Base-by-base conservation (phyloP, 2,329 filamentous ascomycete genomes). In the Colletotrichum kahawae region DNA sequence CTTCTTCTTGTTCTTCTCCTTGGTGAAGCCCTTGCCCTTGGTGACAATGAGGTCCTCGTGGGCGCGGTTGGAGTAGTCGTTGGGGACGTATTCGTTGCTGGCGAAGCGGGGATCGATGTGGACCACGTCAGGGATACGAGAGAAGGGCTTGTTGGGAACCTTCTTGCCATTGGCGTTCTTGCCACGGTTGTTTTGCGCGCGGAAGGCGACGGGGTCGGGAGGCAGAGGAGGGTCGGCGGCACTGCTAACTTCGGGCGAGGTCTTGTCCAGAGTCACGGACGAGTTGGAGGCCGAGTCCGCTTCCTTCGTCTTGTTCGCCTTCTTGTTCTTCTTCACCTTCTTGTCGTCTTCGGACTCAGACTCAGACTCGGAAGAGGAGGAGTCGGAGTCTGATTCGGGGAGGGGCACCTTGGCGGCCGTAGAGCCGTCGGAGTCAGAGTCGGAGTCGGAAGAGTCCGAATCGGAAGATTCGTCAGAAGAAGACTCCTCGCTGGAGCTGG, bases 1-100 rank as follows among this genome's bases (percentile, higher is more conserved):
- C 90, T 95, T 96, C 90, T 95, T 97, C 90, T 99, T 99, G 87
- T 99, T 99, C 92, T 99, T 99, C 88, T 98, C 97, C 89, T 99
- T 99, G 75, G 96, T 98, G 86, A 99, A 99, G 5, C 95, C 95
- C 87, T 98, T 98, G 81, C 97, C 97, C 83, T 94, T 95, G 36
- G 96, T 98, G 51, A 98, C 91, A 64, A 95, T 95, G 77, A 99
- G 87, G 82, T 98, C 96, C 79, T 95, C 91, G 82, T 96, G 95
- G 10, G 97, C 97, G 79, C 92, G 92, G 80, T 97, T 93, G 29
- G 96, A 96, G 85, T 98, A 99, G 77, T 94, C 93, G 83, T 98
- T 95, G 27, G 92, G 89, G 13, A 95, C 89, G 83, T 96, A 98
- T 16, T 91, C 91, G 85, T 98, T 98, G 79, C 93, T 95, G 4